Evolutionary conservation across 768 basidiomycete species (phyloP), one percentile per base, ranked within the genome.

Genomic region (Kwoniella botswanensis): DNA sequence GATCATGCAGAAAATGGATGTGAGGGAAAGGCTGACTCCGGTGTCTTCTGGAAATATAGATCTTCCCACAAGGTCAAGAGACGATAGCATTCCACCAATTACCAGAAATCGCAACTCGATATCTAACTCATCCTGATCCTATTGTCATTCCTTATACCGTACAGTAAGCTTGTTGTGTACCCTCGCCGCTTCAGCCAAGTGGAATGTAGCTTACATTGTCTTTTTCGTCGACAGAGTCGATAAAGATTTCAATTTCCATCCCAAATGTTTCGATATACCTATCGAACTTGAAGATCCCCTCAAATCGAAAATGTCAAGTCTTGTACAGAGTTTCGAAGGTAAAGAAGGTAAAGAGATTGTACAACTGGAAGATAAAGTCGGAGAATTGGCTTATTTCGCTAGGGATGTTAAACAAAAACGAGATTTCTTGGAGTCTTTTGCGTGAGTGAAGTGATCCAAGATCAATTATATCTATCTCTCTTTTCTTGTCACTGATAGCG

Each of bases 281-380:
- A 84, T 96, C 12, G 94, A 93, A 82, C 88, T 91, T 82, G 94
- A 97, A 77, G 94, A 97, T 79, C 85, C 88, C 2, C 82, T 84
- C 9, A 95, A 94, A 84, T 87, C 85, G 66, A 88, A 90, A 62
- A 92, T 93, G 90, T 83, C 84, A 46, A 84, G 88, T 0, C 88
- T 90, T n/a, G 87, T 91, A 58, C 84, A 91, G 12, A 87, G 88
- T 59, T 86, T 90, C 66, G 90, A 87, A 73, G 90, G 91, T 63
- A 92, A 93, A 70, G 90, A 90, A 60, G 84, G 87, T 4, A 88
- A 89, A 71, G 88, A 88, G 61, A 85, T 96, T 21, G 78, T 86
- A 17, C 90, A 89, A 78, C 84, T 96, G 21, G 95, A 97, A 76
- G 94, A 97, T 60, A 93, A 98, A 87, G 94, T 94, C 71, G 90